Percentiles rank a stretch among this genome's conserved stretches.
These are phyloP conservation scores for Danielia oregonensis DNA, from an alignment of 805 yeast species.

Conservation along the genomic window DNA sequence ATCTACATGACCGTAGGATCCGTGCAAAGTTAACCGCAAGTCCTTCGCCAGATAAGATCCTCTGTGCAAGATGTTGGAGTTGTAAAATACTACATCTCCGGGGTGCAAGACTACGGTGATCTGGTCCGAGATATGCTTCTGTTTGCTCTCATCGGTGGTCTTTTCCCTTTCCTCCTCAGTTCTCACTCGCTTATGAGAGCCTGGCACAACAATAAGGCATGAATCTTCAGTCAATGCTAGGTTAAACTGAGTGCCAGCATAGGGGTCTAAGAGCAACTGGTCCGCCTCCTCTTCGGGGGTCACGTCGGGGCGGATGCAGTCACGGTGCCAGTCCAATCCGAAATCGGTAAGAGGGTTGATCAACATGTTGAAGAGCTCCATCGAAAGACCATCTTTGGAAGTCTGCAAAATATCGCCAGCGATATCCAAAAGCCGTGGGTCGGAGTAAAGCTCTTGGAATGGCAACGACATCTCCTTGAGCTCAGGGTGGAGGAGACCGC, in stretches of 20 bases:
- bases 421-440: conserved; percentile 33
- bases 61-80: conserved; percentile 47
- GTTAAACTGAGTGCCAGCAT: conserved; percentile 49
- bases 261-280: conserved; percentile 35
- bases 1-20: conserved; percentile 44
- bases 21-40: conserved; percentile 46
- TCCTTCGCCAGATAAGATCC: conserved; percentile 38
- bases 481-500: conserved; percentile 46
- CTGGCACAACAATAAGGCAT: conserved; percentile 48
- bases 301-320: conserved; percentile 45
- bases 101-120: conserved; percentile 40
- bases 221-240: conserved; percentile 45
- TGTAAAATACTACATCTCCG: conserved; percentile 50
- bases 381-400: conserved; percentile 28
- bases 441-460: conserved; percentile 40
- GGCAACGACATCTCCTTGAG: conserved; percentile 31
- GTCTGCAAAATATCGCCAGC: conserved; percentile 44
- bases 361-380: conserved; percentile 52
- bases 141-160: conserved; percentile 30
- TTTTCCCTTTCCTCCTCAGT: conserved; percentile 42
- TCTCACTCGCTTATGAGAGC: conserved; percentile 43
- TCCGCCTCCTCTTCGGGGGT: conserved; percentile 42
- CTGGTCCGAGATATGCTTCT: conserved; percentile 37
- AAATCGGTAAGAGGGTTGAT: conserved; percentile 51
- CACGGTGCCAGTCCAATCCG: conserved; percentile 54